Base-by-base conservation (phyloP, 805 yeast genomes). In the Pachysolen tannophilus region DNA sequence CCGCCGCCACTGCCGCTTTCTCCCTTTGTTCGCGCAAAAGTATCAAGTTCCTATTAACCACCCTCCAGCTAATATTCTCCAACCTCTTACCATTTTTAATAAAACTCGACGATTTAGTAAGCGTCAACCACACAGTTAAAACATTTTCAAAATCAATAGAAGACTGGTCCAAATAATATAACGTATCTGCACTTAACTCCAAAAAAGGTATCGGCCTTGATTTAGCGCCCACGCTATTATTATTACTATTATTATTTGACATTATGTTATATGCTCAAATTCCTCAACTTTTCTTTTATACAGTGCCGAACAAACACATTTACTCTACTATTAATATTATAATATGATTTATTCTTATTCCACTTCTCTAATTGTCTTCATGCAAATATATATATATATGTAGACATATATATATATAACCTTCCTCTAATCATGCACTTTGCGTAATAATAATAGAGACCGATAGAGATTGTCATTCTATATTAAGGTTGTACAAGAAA, bases 51-150 rank as follows among this genome's bases (percentile, higher is more conserved):
- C 55, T 45, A 34, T 59, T 59, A 11, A 57, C 55, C 15, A 56
- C 52, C 23, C 65, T 43, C 63, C 62, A 58, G 32, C 59, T 49
- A 10, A 57, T 47, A 36, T 59, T 58, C 36, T 56, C 63, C 13
- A 59, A 42, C 32, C 65, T 40, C 31, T 48, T 49, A 19, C 63
- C 63, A 34, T 58, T 54, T 25, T 43, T 42, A 13, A 58, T 49
- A 31, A 49, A 48, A 29, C 50, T 54, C 17, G 57, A 47, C 2
- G 58, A 50, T 35, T 58, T 57, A 8, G 53, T 52, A 10, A 58
- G 33, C 2, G 67, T 65, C 8, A 67, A 60, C 66, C 69, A 63
- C 17, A 65, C 55, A 3, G 63, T 55, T 20, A 65, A 43, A 3
- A 64, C 60, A 33, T 59, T 60, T 35, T 62, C 65, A 26, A 65